These are phyloP conservation scores for Coniophora puteana DNA, from an alignment of 1,284 basidiomycete species.

Conservation along the genomic window DNA sequence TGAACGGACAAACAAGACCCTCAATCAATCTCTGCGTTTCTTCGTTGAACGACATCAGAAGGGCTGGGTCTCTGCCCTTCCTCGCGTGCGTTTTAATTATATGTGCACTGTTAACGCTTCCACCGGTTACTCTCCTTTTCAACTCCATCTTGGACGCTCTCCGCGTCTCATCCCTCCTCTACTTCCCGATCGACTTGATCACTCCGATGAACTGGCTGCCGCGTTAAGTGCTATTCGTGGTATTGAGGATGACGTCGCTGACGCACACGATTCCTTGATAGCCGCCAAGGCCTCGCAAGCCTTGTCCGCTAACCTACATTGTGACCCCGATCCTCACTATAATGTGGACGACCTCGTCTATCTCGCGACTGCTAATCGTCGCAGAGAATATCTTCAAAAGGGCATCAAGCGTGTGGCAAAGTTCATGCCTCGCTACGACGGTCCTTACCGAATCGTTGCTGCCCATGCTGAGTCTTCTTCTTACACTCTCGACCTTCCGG, in stretches of 20 bases:
- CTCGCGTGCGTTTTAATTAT: slow-evolving; percentile 33
- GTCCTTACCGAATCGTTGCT: slow-evolving; percentile 12
- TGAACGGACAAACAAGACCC: slow-evolving; percentile 31
- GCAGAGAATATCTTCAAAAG: slow-evolving; percentile 11
- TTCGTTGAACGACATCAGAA: slow-evolving; percentile 31
- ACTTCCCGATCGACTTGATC: slow-evolving; percentile 10
- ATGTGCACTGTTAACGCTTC: slow-evolving; percentile 32
- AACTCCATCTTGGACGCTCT: slow-evolving; percentile 17
- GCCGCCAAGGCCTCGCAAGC: slow-evolving; percentile 14
- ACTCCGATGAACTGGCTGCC: neutral
- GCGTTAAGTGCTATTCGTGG: neutral
- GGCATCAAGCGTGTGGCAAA: slow-evolving; percentile 13
- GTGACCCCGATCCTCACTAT: slow-evolving; percentile 5
- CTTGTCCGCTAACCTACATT: slow-evolving; percentile 8
- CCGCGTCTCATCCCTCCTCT: slow-evolving; percentile 24
- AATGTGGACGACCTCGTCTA: slow-evolving; percentile 8
- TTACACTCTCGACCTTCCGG: slow-evolving; percentile 14
- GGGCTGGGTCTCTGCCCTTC: slow-evolving; percentile 31
- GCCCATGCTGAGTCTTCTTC: slow-evolving; percentile 10
- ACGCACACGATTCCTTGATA: slow-evolving; percentile 14
- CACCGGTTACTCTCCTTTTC: slow-evolving; percentile 32
- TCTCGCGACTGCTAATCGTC: slow-evolving; percentile 11
- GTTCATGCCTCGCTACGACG: slow-evolving; percentile 18
- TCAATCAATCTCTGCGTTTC: slow-evolving; percentile 29
- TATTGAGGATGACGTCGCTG: slow-evolving; percentile 1